Percentiles rank a stretch among this genome's conserved stretches.
Evolutionary conservation across 176 grass and related monocot species (phyloP).

Genomic region (Raddia distichophylla): DNA sequence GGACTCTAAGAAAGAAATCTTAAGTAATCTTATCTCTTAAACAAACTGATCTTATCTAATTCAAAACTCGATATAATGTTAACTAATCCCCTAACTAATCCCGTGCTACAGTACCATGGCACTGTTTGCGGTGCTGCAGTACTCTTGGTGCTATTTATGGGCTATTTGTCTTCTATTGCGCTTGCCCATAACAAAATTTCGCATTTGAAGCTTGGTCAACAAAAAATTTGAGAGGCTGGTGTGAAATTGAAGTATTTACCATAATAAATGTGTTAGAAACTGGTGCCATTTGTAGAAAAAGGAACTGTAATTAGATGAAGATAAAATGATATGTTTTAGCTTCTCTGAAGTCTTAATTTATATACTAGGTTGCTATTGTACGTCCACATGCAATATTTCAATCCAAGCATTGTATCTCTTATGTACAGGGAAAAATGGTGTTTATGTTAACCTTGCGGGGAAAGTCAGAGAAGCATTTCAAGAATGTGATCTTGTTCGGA

Average conservation of each 20-base stretch:
- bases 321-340: not conserved
- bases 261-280: not conserved
- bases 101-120: too few relatives aligned
- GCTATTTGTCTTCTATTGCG: too few relatives aligned
- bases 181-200: not conserved
- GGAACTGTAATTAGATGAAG: not conserved
- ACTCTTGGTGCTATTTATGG: too few relatives aligned
- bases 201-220: not conserved
- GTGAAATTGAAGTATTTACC: not conserved
- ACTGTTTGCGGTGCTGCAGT: too few relatives aligned
- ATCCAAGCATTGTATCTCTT: slow-evolving; percentile 1
- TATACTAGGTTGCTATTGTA: slow-evolving; percentile 1
- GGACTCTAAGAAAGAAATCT: too few relatives aligned
- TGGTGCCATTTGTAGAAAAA: not conserved
- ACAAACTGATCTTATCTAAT: too few relatives aligned
- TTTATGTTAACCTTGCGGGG: slow-evolving; percentile 71
- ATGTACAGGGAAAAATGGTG: slow-evolving; percentile 90
- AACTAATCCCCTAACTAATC: too few relatives aligned
- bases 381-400: not conserved
- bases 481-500: slow-evolving; percentile 83
- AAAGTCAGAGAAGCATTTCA: slow-evolving; percentile 93
- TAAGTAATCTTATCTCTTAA: too few relatives aligned
- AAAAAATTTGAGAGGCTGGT: not conserved
- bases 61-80: too few relatives aligned
- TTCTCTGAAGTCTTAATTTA: slow-evolving; percentile 15